These are phyloP conservation scores for Triangularia verruculosa DNA, from an alignment of 2,329 filamentous ascomycete species.

Conservation along the genomic window DNA sequence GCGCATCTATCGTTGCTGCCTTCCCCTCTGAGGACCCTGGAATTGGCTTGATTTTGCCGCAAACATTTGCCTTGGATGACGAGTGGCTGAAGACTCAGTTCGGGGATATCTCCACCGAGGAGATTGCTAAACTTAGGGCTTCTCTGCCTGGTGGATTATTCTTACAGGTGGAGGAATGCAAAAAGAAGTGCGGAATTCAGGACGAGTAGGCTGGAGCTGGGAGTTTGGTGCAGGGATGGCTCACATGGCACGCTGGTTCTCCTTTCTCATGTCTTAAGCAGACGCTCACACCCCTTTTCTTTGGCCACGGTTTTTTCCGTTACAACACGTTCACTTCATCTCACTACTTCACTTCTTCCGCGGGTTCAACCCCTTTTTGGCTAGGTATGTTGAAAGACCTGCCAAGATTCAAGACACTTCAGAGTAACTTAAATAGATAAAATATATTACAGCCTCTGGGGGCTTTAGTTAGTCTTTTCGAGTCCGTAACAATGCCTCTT, in stretches of 20 bases:
- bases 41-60: constrained; percentile 40
- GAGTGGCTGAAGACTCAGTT: constrained; percentile 38
- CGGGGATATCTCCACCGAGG: constrained; percentile 35
- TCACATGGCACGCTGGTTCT: too few species aligned
- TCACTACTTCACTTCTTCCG: background rate
- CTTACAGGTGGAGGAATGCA: constrained; percentile 51
- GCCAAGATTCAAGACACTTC: background rate
- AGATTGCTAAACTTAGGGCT: constrained; percentile 44
- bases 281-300: background rate
- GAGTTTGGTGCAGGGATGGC: background rate
- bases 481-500: too few species aligned
- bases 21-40: constrained; percentile 39
- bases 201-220: background rate
- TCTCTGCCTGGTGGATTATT: constrained; percentile 49
- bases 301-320: background rate
- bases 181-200: constrained; percentile 43
- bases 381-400: background rate
- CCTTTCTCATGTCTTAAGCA: background rate
- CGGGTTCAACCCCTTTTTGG: background rate
- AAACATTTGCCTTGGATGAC: constrained; percentile 38
- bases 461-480: too few species aligned
- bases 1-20: constrained; percentile 46
- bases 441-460: too few species aligned
- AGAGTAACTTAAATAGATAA: too few species aligned
- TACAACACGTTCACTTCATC: background rate